Percentiles rank a stretch among this genome's conserved stretches.
These are phyloP conservation scores for Plasmodium vivax DNA, from an alignment of 169 alveolate genomes.

Conservation along the genomic window DNA sequence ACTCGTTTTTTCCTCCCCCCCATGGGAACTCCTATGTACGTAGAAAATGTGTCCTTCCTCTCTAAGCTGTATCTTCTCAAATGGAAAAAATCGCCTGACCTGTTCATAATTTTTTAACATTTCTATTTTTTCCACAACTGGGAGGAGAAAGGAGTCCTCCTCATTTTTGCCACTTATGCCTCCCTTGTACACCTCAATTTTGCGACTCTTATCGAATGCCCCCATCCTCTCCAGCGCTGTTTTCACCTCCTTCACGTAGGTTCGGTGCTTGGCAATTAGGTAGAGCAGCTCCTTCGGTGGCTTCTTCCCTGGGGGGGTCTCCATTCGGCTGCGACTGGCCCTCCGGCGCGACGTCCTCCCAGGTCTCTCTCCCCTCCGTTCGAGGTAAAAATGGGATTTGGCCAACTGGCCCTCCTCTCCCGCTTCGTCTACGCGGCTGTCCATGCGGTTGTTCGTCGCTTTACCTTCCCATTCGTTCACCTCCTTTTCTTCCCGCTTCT, in stretches of 20 bases:
- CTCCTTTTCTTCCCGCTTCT: neutral
- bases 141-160: constrained; percentile 11
- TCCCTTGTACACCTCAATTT: neutral
- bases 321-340: neutral
- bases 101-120: neutral
- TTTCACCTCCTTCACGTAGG: constrained; percentile 33
- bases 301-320: neutral
- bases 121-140: constrained; percentile 6
- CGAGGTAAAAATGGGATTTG: neutral
- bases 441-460: neutral
- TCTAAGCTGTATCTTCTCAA: neutral
- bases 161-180: neutral
- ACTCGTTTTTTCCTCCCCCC: neutral
- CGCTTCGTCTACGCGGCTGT: neutral
- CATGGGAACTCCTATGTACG: neutral
- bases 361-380: neutral
- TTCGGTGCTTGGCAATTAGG: constrained; percentile 26
- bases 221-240: constrained; percentile 10
- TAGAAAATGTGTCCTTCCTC: neutral
- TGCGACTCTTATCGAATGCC: constrained; percentile 17
- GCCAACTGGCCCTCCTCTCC: neutral
- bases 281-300: neutral
- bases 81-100: neutral
- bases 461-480: neutral
- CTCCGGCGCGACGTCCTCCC: neutral